phyloP scores from a whole-genome alignment of 805 yeast genomes.

The Dipodascus geniculatus region DNA sequence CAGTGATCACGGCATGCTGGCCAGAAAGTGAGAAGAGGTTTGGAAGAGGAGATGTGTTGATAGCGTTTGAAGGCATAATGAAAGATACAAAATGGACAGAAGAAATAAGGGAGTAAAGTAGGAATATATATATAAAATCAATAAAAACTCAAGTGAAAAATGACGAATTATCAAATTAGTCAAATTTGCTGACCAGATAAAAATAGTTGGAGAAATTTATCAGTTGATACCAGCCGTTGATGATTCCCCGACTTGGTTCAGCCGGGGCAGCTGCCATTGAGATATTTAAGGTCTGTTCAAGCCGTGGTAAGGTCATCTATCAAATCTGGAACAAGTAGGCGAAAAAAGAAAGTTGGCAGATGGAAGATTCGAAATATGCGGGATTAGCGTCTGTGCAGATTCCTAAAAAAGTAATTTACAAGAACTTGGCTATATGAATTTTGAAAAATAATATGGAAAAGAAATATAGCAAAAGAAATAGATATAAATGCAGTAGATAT shows the following conservation, averaged over 20 bases:
- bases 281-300: not conserved
- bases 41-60: not conserved
- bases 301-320: not conserved
- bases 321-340: not conserved
- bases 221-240: too few relatives aligned
- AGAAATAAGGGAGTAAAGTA: not conserved
- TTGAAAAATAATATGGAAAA: not conserved
- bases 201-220: not conserved
- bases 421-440: too few relatives aligned
- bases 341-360: not conserved
- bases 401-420: not conserved
- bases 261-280: too few relatives aligned
- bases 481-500: too few relatives aligned
- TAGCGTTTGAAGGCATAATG: not conserved
- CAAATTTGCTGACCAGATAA: too few relatives aligned
- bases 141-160: too few relatives aligned
- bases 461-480: not conserved
- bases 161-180: not conserved
- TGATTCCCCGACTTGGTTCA: not conserved
- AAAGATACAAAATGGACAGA: not conserved
- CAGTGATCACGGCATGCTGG: slow-evolving; percentile 61
- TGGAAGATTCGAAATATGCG: not conserved
- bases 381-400: not conserved
- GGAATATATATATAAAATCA: too few relatives aligned
- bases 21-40: slow-evolving; percentile 27